Conservation (phyloP, 306 rosid species). For the Coriaria nepalensis region DNA sequence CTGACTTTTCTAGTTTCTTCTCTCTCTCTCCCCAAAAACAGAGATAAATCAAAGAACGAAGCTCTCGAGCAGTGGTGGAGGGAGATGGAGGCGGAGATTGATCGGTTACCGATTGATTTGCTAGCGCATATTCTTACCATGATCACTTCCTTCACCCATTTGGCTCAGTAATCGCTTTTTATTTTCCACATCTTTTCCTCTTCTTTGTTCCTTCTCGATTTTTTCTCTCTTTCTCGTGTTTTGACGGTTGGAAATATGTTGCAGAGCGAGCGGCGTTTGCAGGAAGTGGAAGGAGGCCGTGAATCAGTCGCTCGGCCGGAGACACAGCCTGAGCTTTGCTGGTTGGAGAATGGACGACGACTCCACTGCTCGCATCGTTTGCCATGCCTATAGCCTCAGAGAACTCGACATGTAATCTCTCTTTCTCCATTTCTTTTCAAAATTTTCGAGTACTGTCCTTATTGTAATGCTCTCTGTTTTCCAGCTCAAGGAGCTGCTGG, state of each 20-base stretch:
- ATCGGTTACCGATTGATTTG: conserved; percentile 67
- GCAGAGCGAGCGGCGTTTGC: conserved; percentile 75
- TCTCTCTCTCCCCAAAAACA: background rate
- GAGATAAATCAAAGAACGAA: background rate
- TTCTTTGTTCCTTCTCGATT: background rate
- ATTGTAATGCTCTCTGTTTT: conserved; percentile 6
- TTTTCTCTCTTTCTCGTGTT: background rate
- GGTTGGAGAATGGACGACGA: conserved; percentile 93
- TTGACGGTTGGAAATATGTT: conserved; percentile 1
- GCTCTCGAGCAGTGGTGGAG: background rate
- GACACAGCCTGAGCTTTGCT: conserved; percentile 57
- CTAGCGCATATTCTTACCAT: conserved; percentile 57
- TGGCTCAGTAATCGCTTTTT: conserved; percentile 56
- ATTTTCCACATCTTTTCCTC: background rate
- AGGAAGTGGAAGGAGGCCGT: conserved; percentile 89
- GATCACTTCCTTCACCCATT: conserved; percentile 72
- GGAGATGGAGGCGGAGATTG: conserved; percentile 56
- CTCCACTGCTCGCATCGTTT: conserved; percentile 69
- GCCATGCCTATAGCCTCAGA: conserved; percentile 59
- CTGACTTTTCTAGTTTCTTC: background rate
- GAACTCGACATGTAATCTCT: conserved; percentile 51
- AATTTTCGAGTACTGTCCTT: background rate
- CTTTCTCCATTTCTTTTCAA: background rate
- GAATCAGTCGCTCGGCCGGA: conserved; percentile 54
- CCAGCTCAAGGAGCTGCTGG: conserved; percentile 87